A percentile compares a stretch with the other conserved stretches of the same genome.
These are phyloP conservation scores for Kokia cookei DNA, from an alignment of 441 rosid species.

Conservation along the genomic window DNA sequence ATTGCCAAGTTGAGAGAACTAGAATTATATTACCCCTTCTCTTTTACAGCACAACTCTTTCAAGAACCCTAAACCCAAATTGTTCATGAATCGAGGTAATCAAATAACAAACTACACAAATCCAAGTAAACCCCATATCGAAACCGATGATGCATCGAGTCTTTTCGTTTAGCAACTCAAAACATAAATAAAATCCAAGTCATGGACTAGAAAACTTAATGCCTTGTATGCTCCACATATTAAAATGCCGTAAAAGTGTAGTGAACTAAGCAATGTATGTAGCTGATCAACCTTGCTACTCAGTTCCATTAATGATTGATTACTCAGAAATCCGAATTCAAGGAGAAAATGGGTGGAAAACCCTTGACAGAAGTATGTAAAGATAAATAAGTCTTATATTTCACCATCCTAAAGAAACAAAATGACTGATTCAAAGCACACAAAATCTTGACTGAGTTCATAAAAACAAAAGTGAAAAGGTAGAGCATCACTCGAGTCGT, in stretches of 20 bases:
- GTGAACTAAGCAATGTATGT: too few relatives aligned
- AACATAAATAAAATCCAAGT: too few relatives aligned
- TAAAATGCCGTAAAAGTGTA: neutral
- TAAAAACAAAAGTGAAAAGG: neutral
- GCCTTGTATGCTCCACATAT: neutral
- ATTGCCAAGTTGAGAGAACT: too few relatives aligned
- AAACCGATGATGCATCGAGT: too few relatives aligned
- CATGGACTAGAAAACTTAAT: too few relatives aligned
- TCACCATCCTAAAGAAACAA: conserved; percentile 18
- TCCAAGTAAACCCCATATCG: too few relatives aligned
- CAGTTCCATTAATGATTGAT: neutral
- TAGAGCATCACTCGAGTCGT: conserved; percentile 3
- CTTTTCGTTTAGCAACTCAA: too few relatives aligned
- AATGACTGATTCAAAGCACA: conserved; percentile 13
- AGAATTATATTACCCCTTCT: too few relatives aligned
- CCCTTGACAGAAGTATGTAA: neutral
- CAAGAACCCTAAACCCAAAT: too few relatives aligned
- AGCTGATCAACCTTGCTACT: neutral
- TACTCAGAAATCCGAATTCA: neutral
- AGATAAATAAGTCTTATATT: neutral
- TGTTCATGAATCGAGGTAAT: too few relatives aligned
- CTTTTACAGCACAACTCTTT: too few relatives aligned
- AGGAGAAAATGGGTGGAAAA: conserved; percentile 3
- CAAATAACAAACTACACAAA: too few relatives aligned
- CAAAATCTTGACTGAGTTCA: neutral